Conservation (phyloP, 106 monocot genomes). For the Phalaenopsis equestris region DNA sequence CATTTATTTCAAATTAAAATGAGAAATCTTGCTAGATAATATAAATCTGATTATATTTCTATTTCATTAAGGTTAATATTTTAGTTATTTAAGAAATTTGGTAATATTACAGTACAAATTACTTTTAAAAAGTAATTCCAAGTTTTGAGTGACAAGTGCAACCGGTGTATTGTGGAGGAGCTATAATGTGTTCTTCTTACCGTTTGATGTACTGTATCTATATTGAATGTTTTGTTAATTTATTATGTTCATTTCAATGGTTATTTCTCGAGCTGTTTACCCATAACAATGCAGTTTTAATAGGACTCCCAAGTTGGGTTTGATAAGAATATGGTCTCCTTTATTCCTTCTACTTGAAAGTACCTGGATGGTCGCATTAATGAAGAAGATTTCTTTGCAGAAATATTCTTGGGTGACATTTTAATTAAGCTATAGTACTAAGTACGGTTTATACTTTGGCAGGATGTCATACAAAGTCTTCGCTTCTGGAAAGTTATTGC, state of each 20-base stretch:
- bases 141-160: no score
- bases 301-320: not conserved
- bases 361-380: not conserved
- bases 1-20: no score
- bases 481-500: slow-evolving; percentile 49
- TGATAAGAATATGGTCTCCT: not conserved
- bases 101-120: no score
- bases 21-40: no score
- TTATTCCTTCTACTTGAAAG: not conserved
- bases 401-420: not conserved
- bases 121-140: no score
- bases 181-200: not conserved
- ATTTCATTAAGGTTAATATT: no score
- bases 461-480: slow-evolving; percentile 4
- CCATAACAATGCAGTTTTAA: not conserved
- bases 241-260: not conserved
- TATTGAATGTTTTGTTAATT: not conserved
- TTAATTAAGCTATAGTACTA: not conserved
- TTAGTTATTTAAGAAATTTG: no score
- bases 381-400: not conserved
- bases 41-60: no score
- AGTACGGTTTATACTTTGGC: not conserved
- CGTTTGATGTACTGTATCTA: not conserved
- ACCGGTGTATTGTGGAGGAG: no score
- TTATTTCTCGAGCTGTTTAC: not conserved